Conservation (phyloP, 2,329 filamentous ascomycete genomes). For the Simplicillium sp. region DNA sequence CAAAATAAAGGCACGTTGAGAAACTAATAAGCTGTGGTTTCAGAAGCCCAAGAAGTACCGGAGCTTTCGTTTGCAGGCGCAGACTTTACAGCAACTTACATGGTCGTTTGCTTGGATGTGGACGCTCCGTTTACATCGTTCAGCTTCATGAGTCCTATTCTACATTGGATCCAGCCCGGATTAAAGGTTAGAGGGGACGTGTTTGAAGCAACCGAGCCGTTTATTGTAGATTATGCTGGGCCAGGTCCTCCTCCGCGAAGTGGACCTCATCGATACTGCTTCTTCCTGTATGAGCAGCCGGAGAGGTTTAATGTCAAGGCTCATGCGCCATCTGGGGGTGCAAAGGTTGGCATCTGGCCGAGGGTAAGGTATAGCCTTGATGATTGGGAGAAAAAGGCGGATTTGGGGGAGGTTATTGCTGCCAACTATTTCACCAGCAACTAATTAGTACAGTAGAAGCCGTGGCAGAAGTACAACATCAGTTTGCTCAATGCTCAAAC, state of each 20-base stretch:
- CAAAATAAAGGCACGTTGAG: too few species aligned
- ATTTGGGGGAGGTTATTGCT: constrained; percentile 22
- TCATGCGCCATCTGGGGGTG: constrained; percentile 22
- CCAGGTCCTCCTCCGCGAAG: constrained; percentile 35
- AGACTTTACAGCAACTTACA: too few species aligned
- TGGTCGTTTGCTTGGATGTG: constrained; percentile 24
- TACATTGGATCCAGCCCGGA: constrained; percentile 37
- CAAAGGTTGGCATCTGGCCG: constrained; percentile 19
- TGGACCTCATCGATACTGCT: constrained; percentile 36
- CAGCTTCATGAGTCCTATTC: constrained; percentile 28
- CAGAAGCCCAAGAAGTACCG: too few species aligned
- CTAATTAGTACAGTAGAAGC: too few species aligned
- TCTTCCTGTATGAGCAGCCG: constrained; percentile 38
- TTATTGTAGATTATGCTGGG: constrained; percentile 29
- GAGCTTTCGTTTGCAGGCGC: too few species aligned
- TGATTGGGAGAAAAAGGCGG: constrained; percentile 32
- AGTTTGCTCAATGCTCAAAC: too few species aligned
- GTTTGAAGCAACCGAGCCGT: constrained; percentile 10
- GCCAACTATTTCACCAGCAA: too few species aligned
- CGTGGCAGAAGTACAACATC: too few species aligned
- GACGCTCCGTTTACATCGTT: constrained; percentile 35
- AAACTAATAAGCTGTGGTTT: too few species aligned
- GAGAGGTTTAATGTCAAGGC: constrained; percentile 5
- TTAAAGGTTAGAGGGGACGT: constrained; percentile 12
- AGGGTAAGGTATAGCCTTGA: constrained; percentile 34